Conservation (phyloP, 768 basidiomycete species). For the Trametes cubensis region DNA sequence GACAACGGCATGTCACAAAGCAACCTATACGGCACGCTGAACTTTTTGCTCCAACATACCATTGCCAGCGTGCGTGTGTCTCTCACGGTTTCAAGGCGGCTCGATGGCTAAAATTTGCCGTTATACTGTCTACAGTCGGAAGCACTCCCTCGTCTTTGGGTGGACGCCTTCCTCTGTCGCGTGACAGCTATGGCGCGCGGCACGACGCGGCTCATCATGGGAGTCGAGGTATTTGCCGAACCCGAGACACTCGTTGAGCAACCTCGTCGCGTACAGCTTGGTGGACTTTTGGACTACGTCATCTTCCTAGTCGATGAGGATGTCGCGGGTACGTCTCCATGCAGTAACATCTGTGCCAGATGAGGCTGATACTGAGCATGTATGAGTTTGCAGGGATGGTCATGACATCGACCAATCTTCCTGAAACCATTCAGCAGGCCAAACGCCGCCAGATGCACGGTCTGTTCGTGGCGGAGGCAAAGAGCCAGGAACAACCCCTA, state of each 20-base stretch:
- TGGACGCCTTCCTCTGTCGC: background rate
- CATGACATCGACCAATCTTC: background rate
- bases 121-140: background rate
- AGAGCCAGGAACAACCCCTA: background rate
- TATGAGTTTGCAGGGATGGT: background rate
- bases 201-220: background rate
- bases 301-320: background rate
- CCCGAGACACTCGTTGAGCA: background rate
- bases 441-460: background rate
- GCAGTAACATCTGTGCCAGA: too few relatives aligned
- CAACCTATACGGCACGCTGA: conserved; percentile 1
- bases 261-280: background rate
- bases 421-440: background rate
- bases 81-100: background rate
- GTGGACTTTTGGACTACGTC: conserved; percentile 1
- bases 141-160: background rate
- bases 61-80: background rate
- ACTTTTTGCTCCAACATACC: background rate
- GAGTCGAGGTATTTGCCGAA: background rate
- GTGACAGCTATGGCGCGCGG: background rate
- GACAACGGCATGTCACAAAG: background rate
- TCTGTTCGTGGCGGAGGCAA: background rate
- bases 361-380: background rate
- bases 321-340: background rate
- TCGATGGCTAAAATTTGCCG: background rate